phyloP scores from a whole-genome alignment of 805 yeast species.

The Starmerella bacillaris region DNA sequence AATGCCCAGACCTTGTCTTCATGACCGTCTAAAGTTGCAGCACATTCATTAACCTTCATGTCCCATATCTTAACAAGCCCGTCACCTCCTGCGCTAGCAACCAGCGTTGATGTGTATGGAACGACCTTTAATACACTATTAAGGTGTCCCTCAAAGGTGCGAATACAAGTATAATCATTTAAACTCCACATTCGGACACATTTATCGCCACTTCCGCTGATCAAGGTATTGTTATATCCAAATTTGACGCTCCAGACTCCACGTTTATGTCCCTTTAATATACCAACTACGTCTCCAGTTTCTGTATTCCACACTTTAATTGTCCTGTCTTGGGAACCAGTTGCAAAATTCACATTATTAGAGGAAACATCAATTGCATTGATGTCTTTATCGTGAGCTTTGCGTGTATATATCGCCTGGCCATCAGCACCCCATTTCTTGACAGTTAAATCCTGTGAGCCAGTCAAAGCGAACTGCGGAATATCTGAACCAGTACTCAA shows the following conservation, averaged over 20 bases:
- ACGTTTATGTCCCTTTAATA: slow-evolving; percentile 77
- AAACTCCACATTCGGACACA: slow-evolving; percentile 80
- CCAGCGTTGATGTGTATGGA: slow-evolving; percentile 39
- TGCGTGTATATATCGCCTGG: slow-evolving; percentile 65
- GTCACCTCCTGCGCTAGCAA: slow-evolving; percentile 73
- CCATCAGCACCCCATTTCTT: slow-evolving; percentile 57
- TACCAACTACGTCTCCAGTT: slow-evolving; percentile 72
- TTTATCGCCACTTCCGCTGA: slow-evolving; percentile 88
- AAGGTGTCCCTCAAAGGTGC: slow-evolving; percentile 86
- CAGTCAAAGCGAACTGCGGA: slow-evolving; percentile 66
- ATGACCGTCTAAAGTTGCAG: slow-evolving; percentile 75
- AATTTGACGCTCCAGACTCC: slow-evolving; percentile 88
- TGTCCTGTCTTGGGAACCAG: slow-evolving; percentile 86
- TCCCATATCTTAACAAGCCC: slow-evolving; percentile 91
- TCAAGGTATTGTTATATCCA: slow-evolving; percentile 49
- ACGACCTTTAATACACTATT: slow-evolving; percentile 74
- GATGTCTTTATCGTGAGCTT: slow-evolving; percentile 94
- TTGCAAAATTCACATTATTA: slow-evolving; percentile 70
- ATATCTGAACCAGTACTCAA: slow-evolving; percentile 33
- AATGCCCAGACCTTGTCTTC: slow-evolving; percentile 90
- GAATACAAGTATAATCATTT: slow-evolving; percentile 51
- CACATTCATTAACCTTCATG: slow-evolving; percentile 51
- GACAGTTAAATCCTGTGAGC: slow-evolving; percentile 66
- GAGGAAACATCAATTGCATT: slow-evolving; percentile 83
- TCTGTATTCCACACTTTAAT: slow-evolving; percentile 78